Percentiles rank a stretch among this genome's conserved stretches.
These are phyloP conservation scores for Cutaneotrichosporon dermatis DNA, from an alignment of 1,284 basidiomycete genomes.

Conservation along the genomic window DNA sequence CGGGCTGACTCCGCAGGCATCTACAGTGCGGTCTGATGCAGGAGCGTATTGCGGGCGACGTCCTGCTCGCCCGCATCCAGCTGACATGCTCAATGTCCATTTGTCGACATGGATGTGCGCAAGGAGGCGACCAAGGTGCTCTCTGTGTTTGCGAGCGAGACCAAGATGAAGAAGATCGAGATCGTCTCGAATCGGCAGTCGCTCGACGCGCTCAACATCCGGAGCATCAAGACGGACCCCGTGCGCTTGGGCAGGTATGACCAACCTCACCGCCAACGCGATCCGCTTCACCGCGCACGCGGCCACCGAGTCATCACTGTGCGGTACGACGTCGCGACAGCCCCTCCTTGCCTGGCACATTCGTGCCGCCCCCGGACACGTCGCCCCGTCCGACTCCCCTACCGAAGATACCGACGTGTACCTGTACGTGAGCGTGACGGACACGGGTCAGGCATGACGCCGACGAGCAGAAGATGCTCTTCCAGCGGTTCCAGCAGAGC, in stretches of 20 bases:
- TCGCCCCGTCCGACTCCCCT: conserved; percentile 1
- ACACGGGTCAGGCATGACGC: conserved; percentile 35
- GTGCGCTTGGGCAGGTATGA: conserved; percentile 35
- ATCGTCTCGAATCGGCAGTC: conserved; percentile 21
- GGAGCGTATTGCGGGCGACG: conserved; percentile 50
- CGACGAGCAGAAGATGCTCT: conserved; percentile 23
- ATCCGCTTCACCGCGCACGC: conserved; percentile 28
- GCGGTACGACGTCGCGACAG: conserved; percentile 19
- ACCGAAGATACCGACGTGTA: conserved; percentile 14
- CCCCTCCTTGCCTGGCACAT: conserved; percentile 12
- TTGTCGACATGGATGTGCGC: conserved; percentile 35
- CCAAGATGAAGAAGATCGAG: conserved; percentile 24
- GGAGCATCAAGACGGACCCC: conserved; percentile 28
- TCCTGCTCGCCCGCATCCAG: conserved; percentile 48
- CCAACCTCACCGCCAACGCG: conserved; percentile 30
- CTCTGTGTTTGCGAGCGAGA: conserved; percentile 24
- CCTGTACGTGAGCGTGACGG: conserved; percentile 25
- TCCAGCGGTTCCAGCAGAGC: conserved; percentile 30
- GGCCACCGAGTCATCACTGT: conserved; percentile 25
- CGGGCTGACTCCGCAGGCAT: conserved; percentile 5
- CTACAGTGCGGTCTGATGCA: conserved; percentile 48
- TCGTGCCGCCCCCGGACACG: neutral
- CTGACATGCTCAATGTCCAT: conserved; percentile 32
- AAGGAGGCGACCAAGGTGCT: conserved; percentile 31
- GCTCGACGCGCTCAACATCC: conserved; percentile 9